Evolutionary conservation across 352 stramenopile genomes (phyloP), one percentile per base, ranked within the genome.

Genomic region (Globisporangium cystogenes): DNA sequence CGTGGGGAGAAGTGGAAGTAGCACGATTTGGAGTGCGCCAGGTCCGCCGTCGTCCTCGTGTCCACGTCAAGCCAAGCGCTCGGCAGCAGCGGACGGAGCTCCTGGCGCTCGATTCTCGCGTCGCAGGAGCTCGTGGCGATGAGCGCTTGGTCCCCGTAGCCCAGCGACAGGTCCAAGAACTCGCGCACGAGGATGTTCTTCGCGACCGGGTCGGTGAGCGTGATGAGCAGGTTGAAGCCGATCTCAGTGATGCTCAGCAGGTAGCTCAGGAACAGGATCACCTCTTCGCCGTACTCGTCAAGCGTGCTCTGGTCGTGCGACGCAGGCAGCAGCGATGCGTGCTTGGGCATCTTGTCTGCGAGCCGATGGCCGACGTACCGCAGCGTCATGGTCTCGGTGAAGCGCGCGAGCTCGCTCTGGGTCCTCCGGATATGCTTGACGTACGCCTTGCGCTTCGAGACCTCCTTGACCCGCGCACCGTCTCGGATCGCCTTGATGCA

Each of bases 81-180:
- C 7, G 79, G 82, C 1, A 93, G 56, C 5, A 67, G 45, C 8
- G 68, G 70, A 2, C 72, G 69, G 11, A 68, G 48, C 8, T 82
- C 66, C 43, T 75, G 70, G 0, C 68, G 64, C 62, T 93, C 79
- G 26, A 93, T 70, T 11, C 82, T 59, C 40, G 79, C 82, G 49
- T 87, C 77, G 31, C 82, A 93, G 1, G 79, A 90, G 33, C 70
- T 90, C n/a, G 77, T 87, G 4, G 77, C 64, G 2, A 85, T 59
- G 31, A 87, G 67, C 0, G 65, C 69, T 27, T 79, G 63, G 7
- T 87, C 79, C 11, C 67, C 67, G 48, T 73, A 73, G 3, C 67
- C 64, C 20, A 86, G 49, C 0, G 72, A 70, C 1, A 93, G 61
- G 29, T 83, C 70, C 7, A 93, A 51, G 48, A 93, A 93, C 20